Conservation (phyloP, 2,329 filamentous ascomycete species). For the Waltergamsia citrina region DNA sequence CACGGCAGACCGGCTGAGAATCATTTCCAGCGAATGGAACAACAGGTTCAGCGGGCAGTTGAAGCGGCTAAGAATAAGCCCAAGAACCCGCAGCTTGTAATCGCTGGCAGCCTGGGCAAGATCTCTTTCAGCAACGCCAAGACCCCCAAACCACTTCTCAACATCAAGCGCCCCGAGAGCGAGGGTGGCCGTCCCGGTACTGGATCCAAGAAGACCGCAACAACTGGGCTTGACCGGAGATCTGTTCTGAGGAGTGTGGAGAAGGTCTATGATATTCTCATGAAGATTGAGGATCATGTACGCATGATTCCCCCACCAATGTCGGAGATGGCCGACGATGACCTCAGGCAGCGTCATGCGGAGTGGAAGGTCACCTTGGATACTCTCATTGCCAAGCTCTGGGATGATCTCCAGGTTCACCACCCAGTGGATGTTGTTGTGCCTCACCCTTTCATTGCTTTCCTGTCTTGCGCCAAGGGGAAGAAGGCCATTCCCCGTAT, state of each 20-base stretch:
- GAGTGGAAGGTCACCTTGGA: constrained; percentile 58
- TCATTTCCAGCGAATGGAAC: constrained; percentile 97
- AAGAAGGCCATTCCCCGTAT: constrained; percentile 93
- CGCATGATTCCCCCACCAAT: constrained; percentile 61
- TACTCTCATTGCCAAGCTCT: constrained; percentile 69
- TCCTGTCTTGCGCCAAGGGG: constrained; percentile 89
- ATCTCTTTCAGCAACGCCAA: constrained; percentile 99
- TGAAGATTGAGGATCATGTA: constrained; percentile 91
- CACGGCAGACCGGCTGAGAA: constrained; percentile 83
- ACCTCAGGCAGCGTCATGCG: constrained; percentile 62
- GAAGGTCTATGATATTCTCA: constrained; percentile 75
- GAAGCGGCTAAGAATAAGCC: constrained; percentile 96
- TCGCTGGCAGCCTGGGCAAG: constrained; percentile 92
- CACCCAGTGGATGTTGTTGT: constrained; percentile 75
- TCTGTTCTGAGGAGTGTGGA: constrained; percentile 80
- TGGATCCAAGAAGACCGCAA: constrained; percentile 31
- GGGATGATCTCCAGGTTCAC: constrained; percentile 83
- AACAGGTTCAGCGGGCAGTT: constrained; percentile 94
- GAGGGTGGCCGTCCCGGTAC: constrained; percentile 43
- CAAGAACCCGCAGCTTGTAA: constrained; percentile 94
- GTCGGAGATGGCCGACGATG: constrained; percentile 48
- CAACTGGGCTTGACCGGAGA: constrained; percentile 62
- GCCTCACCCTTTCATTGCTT: constrained; percentile 89
- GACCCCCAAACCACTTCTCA: constrained; percentile 88
- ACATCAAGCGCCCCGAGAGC: constrained; percentile 81